These are phyloP conservation scores for Ilex aquifolium DNA, from an alignment of 257 asterid species.

Conservation along the genomic window DNA sequence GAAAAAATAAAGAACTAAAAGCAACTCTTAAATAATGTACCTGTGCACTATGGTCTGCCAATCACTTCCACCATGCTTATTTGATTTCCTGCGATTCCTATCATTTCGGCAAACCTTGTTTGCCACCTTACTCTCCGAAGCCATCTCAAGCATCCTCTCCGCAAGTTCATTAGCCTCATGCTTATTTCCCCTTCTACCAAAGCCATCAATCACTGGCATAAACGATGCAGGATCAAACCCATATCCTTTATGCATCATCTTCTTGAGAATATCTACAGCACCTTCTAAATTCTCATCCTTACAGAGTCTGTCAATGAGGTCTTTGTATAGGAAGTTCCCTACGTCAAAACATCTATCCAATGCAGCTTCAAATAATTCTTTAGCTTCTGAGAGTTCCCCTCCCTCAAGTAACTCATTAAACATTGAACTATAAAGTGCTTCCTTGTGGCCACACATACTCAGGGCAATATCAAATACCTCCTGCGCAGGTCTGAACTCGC, in stretches of 20 bases:
- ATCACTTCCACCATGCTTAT: constrained; percentile 34
- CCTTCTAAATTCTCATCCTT: constrained; percentile 44
- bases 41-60: constrained; percentile 74
- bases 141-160: constrained; percentile 66
- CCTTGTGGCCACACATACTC: constrained; percentile 57
- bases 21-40: constrained; percentile 23
- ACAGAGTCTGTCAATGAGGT: constrained; percentile 54
- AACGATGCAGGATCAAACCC: constrained; percentile 74
- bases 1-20: constrained; percentile 6
- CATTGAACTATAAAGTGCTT: constrained; percentile 54
- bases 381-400: constrained; percentile 69
- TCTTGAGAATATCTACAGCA: constrained; percentile 50
- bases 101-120: constrained; percentile 29
- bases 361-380: constrained; percentile 61
- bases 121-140: constrained; percentile 37
- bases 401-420: constrained; percentile 75
- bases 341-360: constrained; percentile 50
- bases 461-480: constrained; percentile 63
- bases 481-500: constrained; percentile 87
- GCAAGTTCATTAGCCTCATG: constrained; percentile 67
- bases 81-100: constrained; percentile 26
- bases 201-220: constrained; percentile 78
- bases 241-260: constrained; percentile 58
- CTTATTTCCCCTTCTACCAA: constrained; percentile 51
- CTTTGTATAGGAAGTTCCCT: constrained; percentile 53